phyloP scores from a whole-genome alignment of 2,329 filamentous ascomycete species.

The Pseudopyricularia cyperi region DNA sequence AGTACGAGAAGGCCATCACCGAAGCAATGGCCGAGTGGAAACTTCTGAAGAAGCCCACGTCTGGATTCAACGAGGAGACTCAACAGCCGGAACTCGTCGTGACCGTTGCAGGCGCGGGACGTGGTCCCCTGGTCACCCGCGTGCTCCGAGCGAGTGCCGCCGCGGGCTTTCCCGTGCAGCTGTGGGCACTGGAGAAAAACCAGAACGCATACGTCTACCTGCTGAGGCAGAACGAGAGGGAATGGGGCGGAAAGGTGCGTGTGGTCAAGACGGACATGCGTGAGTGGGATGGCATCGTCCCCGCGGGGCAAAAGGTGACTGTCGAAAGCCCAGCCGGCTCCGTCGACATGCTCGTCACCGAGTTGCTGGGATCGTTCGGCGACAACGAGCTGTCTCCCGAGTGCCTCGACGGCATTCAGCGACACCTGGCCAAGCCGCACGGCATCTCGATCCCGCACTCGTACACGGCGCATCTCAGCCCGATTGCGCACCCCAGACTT shows the following conservation, averaged over 20 bases:
- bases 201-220: slow-evolving; percentile 93
- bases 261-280: slow-evolving; percentile 97
- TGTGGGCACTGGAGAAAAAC: slow-evolving; percentile 96
- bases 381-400: slow-evolving; percentile 94
- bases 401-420: slow-evolving; percentile 89
- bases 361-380: slow-evolving; percentile 86
- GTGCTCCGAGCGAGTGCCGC: slow-evolving; percentile 67
- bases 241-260: slow-evolving; percentile 72
- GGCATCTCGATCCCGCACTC: slow-evolving; percentile 90
- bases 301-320: slow-evolving; percentile 18
- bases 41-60: slow-evolving; percentile 58
- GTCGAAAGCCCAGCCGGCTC: slow-evolving; percentile 39
- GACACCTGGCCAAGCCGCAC: slow-evolving; percentile 62
- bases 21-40: slow-evolving; percentile 74
- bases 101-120: slow-evolving; percentile 84
- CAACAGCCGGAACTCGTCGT: slow-evolving; percentile 46
- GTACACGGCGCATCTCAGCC: slow-evolving; percentile 89
- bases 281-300: slow-evolving; percentile 73
- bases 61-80: slow-evolving; percentile 40
- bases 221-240: slow-evolving; percentile 67
- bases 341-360: slow-evolving; percentile 88
- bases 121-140: slow-evolving; percentile 82
- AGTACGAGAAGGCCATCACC: slow-evolving; percentile 78
- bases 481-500: slow-evolving; percentile 76
- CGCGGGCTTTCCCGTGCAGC: slow-evolving; percentile 65